Conservation (phyloP, 2,329 filamentous ascomycete species). For the Fusarium tjaetaba region DNA sequence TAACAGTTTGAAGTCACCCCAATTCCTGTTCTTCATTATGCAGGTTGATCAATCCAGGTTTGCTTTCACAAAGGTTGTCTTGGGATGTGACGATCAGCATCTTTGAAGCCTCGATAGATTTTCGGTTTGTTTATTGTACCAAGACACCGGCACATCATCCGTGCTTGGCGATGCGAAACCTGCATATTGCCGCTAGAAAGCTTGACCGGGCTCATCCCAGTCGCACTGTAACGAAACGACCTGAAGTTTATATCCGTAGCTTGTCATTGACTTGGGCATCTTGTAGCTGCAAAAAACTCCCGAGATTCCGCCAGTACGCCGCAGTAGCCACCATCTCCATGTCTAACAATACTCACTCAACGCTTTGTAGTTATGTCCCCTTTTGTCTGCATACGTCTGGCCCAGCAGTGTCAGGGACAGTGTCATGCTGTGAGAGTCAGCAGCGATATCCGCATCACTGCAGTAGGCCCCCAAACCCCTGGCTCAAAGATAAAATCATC, state of each 20-base stretch:
- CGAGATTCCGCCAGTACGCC: neutral
- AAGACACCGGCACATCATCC: neutral
- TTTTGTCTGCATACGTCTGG: neutral
- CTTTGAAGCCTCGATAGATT: fast-evolving
- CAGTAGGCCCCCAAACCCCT: too few relatives aligned
- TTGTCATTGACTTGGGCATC: neutral
- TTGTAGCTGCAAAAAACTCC: fast-evolving
- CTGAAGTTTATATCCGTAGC: neutral
- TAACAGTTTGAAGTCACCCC: fast-evolving
- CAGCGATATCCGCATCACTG: too few relatives aligned
- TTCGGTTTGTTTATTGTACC: fast-evolving
- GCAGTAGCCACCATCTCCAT: too few relatives aligned
- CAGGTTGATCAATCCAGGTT: fast-evolving
- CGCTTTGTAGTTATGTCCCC: fast-evolving
- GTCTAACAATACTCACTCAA: neutral
- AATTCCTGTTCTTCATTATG: fast-evolving
- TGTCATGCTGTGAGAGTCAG: neutral
- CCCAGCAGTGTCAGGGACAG: too few relatives aligned
- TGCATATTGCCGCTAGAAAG: too few relatives aligned
- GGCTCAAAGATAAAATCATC: neutral
- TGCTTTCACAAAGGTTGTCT: too few relatives aligned
- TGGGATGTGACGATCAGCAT: too few relatives aligned
- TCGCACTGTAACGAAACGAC: neutral
- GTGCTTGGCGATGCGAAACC: neutral
- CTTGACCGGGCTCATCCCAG: fast-evolving